phyloP scores from a whole-genome alignment of 306 rosid genomes.

The Mucuna pruriens region DNA sequence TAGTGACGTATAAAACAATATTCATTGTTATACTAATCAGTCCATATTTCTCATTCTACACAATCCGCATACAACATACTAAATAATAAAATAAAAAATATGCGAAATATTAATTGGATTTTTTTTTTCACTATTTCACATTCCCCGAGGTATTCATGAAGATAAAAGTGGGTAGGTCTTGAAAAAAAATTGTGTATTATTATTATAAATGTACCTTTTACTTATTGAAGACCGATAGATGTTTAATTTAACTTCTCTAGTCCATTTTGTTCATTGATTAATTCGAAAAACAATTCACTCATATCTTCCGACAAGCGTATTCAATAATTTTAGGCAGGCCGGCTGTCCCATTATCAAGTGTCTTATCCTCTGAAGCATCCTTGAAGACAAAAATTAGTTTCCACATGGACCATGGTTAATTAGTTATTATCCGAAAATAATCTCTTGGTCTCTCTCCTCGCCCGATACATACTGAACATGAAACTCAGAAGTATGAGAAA shows the following conservation, averaged over 20 bases:
- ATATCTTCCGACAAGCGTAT: background rate
- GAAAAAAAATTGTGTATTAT: background rate
- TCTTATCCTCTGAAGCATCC: background rate
- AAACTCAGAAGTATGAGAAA: background rate
- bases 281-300: background rate
- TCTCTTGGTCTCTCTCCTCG: background rate
- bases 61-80: background rate
- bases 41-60: background rate
- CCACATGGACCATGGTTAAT: background rate
- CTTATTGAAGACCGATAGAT: background rate
- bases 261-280: background rate
- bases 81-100: too few relatives aligned
- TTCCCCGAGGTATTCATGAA: constrained; percentile 16
- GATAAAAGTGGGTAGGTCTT: background rate
- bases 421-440: background rate
- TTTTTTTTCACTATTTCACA: background rate
- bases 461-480: background rate
- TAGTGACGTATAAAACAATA: background rate
- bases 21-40: background rate
- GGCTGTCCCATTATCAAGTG: constrained; percentile 13
- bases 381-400: background rate
- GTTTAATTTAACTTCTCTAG: background rate
- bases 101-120: background rate
- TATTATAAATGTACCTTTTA: background rate
- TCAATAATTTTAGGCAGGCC: constrained; percentile 2